Evolutionary conservation across 2,329 filamentous ascomycete genomes (phyloP).

Genomic region (Nigrospora oryzae): DNA sequence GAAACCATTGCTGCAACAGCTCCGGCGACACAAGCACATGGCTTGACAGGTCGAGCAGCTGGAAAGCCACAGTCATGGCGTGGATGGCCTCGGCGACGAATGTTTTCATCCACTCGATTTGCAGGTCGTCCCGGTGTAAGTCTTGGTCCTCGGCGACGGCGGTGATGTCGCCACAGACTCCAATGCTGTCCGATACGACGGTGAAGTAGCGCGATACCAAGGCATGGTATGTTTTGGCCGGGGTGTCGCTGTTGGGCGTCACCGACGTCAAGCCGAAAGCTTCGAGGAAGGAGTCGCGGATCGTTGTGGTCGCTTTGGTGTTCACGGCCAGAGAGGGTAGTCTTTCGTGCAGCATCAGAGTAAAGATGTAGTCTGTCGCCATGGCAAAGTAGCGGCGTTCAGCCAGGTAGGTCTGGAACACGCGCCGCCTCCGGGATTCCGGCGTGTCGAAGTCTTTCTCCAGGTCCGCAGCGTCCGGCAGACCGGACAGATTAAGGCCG

Average conservation of each 20-base stretch:
- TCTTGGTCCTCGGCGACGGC: conserved; percentile 39
- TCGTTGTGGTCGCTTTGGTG: conserved; percentile 15
- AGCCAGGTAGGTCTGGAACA: conserved; percentile 62
- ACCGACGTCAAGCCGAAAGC: conserved; percentile 22
- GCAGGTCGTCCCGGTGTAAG: conserved; percentile 14
- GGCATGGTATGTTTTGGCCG: conserved; percentile 29
- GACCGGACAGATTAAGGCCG: conserved; percentile 36
- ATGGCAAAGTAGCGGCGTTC: conserved; percentile 64
- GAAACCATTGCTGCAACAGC: conserved; percentile 63
- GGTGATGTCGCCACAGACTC: conserved; percentile 39
- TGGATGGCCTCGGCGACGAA: conserved; percentile 59
- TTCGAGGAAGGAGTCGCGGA: conserved; percentile 19
- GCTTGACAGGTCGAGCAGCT: conserved; percentile 53
- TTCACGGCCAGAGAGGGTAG: conserved; percentile 13
- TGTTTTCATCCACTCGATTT: conserved; percentile 19
- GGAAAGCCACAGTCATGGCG: conserved; percentile 64
- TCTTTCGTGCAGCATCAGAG: conserved; percentile 35
- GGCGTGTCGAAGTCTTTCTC: conserved; percentile 53
- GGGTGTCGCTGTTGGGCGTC: conserved; percentile 18
- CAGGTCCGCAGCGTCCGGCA: conserved; percentile 44
- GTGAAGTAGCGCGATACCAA: conserved; percentile 40
- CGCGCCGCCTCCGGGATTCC: conserved; percentile 54
- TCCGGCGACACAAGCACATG: conserved; percentile 47
- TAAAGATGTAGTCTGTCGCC: conserved; percentile 47
- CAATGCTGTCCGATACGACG: conserved; percentile 38